Conservation (phyloP, 371 early-diverging fungal species). For the Mucor irregularis region DNA sequence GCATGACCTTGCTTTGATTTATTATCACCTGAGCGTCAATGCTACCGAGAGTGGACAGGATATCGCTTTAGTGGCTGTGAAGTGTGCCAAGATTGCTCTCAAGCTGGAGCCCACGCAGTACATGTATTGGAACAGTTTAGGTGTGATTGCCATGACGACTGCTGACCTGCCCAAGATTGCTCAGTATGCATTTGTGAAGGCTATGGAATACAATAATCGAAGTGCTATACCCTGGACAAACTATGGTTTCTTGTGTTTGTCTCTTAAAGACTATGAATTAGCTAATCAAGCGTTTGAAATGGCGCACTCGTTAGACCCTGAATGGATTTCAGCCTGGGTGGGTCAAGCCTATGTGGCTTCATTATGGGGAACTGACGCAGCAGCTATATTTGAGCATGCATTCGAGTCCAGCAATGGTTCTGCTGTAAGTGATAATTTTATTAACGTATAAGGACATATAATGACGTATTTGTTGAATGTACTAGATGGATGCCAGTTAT, state of each 20-base stretch:
- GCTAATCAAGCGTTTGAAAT: slow-evolving; percentile 75
- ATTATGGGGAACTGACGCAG: slow-evolving; percentile 54
- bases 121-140: slow-evolving; percentile 77
- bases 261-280: slow-evolving; percentile 75
- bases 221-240: slow-evolving; percentile 80
- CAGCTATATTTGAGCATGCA: slow-evolving; percentile 76
- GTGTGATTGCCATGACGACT: slow-evolving; percentile 57
- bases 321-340: slow-evolving; percentile 79
- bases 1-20: slow-evolving; percentile 52
- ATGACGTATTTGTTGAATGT: slow-evolving; percentile 23
- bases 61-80: slow-evolving; percentile 38
- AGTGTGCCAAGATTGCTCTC: slow-evolving; percentile 65
- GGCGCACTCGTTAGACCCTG: slow-evolving; percentile 82
- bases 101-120: slow-evolving; percentile 61
- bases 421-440: slow-evolving; percentile 12
- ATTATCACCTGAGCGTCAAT: slow-evolving; percentile 34
- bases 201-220: slow-evolving; percentile 71
- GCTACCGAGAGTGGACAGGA: background rate
- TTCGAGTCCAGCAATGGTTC: slow-evolving; percentile 66
- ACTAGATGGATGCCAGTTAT: slow-evolving; percentile 65
- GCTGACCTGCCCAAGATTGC: slow-evolving; percentile 57
- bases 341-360: slow-evolving; percentile 83
- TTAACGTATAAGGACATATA: background rate
- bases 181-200: slow-evolving; percentile 85
- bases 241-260: slow-evolving; percentile 81